Percentiles rank a stretch among this genome's conserved stretches.
Evolutionary conservation across 2,329 filamentous ascomycete species (phyloP).

Genomic region (Pseudogymnoascus sp.): DNA sequence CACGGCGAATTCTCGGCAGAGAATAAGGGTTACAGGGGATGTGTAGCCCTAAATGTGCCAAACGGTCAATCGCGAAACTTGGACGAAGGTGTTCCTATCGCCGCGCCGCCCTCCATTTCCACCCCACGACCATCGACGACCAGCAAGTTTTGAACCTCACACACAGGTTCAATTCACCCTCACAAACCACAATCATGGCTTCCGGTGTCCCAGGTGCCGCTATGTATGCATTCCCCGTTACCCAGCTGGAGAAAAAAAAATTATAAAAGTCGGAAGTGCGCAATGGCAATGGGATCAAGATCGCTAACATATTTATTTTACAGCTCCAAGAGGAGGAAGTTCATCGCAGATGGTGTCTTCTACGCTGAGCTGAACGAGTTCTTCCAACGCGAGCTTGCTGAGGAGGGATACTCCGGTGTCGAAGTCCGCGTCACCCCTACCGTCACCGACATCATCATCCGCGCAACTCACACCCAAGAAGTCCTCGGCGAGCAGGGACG

Average conservation of each 20-base stretch:
- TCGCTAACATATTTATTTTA: slow-evolving; percentile 18
- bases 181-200: slow-evolving; percentile 30
- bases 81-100: slow-evolving; percentile 4
- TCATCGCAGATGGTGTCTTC: slow-evolving; percentile 98
- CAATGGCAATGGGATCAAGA: neutral
- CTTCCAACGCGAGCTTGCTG: slow-evolving; percentile 99
- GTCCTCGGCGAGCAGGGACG: slow-evolving; percentile 99
- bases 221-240: slow-evolving; percentile 26
- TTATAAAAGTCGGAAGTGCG: neutral
- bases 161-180: slow-evolving; percentile 24
- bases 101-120: slow-evolving; percentile 9
- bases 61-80: neutral
- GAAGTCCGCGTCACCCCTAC: slow-evolving; percentile 99
- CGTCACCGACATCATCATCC: slow-evolving; percentile 99
- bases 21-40: slow-evolving; percentile 10
- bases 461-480: slow-evolving; percentile 99
- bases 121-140: slow-evolving; percentile 23
- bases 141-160: slow-evolving; percentile 21
- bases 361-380: slow-evolving; percentile 99
- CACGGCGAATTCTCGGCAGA: slow-evolving; percentile 8
- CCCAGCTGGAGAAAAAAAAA: neutral
- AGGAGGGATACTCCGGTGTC: slow-evolving; percentile 99
- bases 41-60: slow-evolving; percentile 7
- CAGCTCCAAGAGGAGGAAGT: slow-evolving; percentile 90
- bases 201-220: slow-evolving; percentile 30